phyloP scores from a whole-genome alignment of 768 basidiomycete genomes.

The Suillus tomentosus region DNA sequence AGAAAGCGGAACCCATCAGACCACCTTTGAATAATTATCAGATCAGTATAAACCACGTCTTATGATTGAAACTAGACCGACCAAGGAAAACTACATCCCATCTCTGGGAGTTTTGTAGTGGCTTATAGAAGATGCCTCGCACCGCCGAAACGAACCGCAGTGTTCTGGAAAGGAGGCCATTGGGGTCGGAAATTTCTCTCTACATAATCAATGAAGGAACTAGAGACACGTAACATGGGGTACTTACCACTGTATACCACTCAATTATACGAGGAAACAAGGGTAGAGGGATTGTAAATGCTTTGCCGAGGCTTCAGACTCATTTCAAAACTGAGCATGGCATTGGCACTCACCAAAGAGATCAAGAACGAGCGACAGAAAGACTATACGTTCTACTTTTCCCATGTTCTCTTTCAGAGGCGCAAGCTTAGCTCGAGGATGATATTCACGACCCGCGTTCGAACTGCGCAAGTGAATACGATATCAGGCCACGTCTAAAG shows the following conservation, averaged over 20 bases:
- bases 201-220: conserved; percentile 29
- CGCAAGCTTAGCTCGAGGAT: not conserved
- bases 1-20: conserved; percentile 91
- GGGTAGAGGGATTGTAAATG: conserved; percentile 94
- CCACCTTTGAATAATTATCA: conserved; percentile 51
- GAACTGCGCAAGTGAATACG: not conserved
- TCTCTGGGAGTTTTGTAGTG: conserved; percentile 62
- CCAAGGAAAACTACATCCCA: conserved; percentile 98
- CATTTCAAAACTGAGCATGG: not conserved
- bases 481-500: not conserved
- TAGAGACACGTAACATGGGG: no score
- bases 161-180: conserved; percentile 73
- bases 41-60: conserved; percentile 2
- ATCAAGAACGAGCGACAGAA: conserved; percentile 88
- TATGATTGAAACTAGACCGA: conserved; percentile 24
- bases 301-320: conserved; percentile 41
- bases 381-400: conserved; percentile 80
- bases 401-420: conserved; percentile 42
- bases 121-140: conserved; percentile 65
- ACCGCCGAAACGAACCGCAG: conserved; percentile 66
- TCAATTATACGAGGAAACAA: conserved; percentile 97
- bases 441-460: not conserved
- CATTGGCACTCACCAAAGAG: conserved; percentile 57
- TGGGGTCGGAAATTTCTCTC: conserved; percentile 71
- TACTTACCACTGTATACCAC: conserved; percentile 77